These are phyloP conservation scores for Citropsis articulata DNA, from an alignment of 345 rosid genomes.

Conservation along the genomic window DNA sequence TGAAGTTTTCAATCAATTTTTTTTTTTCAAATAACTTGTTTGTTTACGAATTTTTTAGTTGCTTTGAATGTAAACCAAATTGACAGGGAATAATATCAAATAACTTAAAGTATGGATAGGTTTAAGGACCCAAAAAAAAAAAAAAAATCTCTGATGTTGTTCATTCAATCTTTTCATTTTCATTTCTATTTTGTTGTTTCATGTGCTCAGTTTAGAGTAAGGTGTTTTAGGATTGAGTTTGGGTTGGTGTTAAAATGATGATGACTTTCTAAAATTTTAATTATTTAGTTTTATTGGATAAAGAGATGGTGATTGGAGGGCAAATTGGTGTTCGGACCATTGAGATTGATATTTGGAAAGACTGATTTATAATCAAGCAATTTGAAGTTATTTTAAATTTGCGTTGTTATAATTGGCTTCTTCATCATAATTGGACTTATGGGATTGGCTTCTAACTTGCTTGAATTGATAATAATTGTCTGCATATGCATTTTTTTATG, in stretches of 20 bases:
- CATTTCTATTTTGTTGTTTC: neutral
- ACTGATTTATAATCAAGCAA: too few species aligned
- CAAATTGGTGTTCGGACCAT: neutral
- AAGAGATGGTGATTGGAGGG: neutral
- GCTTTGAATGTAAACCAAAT: too few species aligned
- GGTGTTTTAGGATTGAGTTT: constrained; percentile 1
- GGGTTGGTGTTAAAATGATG: neutral
- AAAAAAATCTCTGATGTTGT: too few species aligned
- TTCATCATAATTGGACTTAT: neutral
- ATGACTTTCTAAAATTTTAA: neutral
- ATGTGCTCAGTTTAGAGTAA: neutral
- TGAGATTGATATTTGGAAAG: too few species aligned
- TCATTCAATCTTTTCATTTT: too few species aligned
- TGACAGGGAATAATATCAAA: too few species aligned
- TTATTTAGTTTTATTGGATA: neutral
- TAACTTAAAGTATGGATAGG: too few species aligned
- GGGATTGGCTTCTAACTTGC: neutral
- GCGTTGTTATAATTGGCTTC: neutral
- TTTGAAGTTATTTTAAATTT: neutral
- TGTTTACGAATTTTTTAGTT: too few species aligned
- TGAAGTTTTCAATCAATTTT: too few species aligned
- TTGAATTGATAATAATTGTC: neutral
- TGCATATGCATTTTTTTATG: too few species aligned
- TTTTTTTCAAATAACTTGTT: too few species aligned
- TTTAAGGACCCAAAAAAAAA: too few species aligned